Evolutionary conservation across 257 asterid species (phyloP).

Genomic region (Jaltomata sinuosa): DNA sequence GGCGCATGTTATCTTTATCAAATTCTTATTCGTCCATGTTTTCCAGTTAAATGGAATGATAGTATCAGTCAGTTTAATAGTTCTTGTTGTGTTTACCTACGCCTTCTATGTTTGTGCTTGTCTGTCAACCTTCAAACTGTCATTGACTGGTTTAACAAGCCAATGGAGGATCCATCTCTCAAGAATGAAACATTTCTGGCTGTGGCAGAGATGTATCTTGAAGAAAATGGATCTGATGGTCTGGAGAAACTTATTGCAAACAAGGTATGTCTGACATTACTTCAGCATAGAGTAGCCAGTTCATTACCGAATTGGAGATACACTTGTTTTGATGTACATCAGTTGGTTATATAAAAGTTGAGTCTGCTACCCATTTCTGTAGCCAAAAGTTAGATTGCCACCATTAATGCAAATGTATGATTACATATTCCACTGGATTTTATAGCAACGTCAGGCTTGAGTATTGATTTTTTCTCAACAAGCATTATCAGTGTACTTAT

Average conservation of each 20-base stretch:
- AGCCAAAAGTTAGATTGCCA: neutral
- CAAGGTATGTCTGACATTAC: conserved; percentile 12
- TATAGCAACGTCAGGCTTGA: neutral
- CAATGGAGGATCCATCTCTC: neutral
- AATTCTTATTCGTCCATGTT: conserved; percentile 18
- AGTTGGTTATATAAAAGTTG: neutral
- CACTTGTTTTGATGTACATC: neutral
- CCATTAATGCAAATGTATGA: neutral
- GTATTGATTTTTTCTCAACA: neutral
- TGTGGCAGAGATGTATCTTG: conserved; percentile 16
- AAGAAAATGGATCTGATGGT: conserved; percentile 21
- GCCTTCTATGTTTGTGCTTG: neutral
- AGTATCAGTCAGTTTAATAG: neutral
- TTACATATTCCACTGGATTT: neutral
- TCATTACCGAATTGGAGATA: neutral
- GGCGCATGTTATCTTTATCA: conserved; percentile 28
- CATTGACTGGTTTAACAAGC: conserved; percentile 2
- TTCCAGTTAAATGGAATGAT: conserved; percentile 1
- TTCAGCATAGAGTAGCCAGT: neutral
- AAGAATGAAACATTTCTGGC: conserved; percentile 12
- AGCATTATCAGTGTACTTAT: neutral
- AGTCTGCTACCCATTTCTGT: neutral
- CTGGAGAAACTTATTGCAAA: conserved; percentile 22
- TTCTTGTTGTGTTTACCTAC: neutral
- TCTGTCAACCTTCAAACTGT: neutral